Base-by-base conservation (phyloP, 805 yeast genomes). In the Pichia manshurica region DNA sequence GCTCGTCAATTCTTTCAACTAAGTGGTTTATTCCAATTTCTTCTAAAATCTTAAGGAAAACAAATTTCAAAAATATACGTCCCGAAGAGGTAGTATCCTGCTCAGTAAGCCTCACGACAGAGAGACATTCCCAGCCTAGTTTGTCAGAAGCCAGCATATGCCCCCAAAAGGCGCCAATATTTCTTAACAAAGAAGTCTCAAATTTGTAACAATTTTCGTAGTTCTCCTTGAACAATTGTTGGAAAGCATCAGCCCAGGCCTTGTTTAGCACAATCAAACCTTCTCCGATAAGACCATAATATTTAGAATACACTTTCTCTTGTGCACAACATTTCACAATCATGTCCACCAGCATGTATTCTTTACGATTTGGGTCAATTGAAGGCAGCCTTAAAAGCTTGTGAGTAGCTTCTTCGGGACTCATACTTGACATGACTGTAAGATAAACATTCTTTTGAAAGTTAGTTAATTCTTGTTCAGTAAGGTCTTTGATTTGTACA, bases 401-500 rank as follows among this genome's bases (percentile, higher is more conserved):
- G 63, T 90, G 98, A 1, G 87, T 89, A 0, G 96, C 91, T 69
- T 93, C 99, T 55, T 87, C 96, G 5, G 90, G 81, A 0, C 95
- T 82, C 82, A 91, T 78, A 50, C 96, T 81, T 20, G 96, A 87
- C 83, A 87, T 88, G 9, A 93, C 69, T 0, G 91, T 83, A 25
- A 90, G 67, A 57, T 91, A 91, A 2, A 91, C 84, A 1, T 76
- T 76, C 56, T 87, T 87, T 55, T 87, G 87, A 55, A 80, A 79
- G 44, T 81, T 79, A 2, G 80, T 69, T 28, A 81, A 64, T 22
- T 78, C 78, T 0, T 81, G 66, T 41, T 83, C 83, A 0, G 96
- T 85, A 71, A 84, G 65, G 62, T 90, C 96, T 36, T 71, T 69
- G 36, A 82, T 72, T 43, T 66, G 64, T 28, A 57, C 54, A 48